These are phyloP conservation scores for Penicillium corylophilum DNA, from an alignment of 2,329 filamentous ascomycete genomes.

Conservation along the genomic window DNA sequence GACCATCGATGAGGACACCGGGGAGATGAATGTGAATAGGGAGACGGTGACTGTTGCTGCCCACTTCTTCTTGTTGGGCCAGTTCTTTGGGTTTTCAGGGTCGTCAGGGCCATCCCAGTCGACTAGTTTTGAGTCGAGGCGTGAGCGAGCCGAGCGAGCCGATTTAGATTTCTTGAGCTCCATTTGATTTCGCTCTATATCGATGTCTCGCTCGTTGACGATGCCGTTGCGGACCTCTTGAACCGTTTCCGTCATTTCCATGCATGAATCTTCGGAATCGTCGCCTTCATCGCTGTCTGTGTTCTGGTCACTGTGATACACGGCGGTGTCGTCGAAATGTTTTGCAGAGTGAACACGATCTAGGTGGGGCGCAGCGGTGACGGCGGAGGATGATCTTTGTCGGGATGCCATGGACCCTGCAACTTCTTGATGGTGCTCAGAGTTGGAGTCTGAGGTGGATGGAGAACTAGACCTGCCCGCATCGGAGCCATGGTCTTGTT, in stretches of 20 bases:
- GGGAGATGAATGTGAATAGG: conserved; percentile 61
- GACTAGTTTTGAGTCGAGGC: conserved; percentile 27
- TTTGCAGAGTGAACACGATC: conserved; percentile 30
- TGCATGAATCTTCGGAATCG: conserved; percentile 2
- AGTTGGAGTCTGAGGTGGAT: conserved; percentile 4
- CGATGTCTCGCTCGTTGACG: conserved; percentile 28
- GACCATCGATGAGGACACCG: conserved; percentile 63
- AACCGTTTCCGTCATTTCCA: conserved; percentile 12
- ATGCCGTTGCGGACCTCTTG: conserved; percentile 27
- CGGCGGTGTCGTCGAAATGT: conserved; percentile 35
- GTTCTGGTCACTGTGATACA: conserved; percentile 27
- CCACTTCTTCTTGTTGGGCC: conserved; percentile 59
- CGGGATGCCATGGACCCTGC: conserved; percentile 5
- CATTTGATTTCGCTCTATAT: conserved; percentile 24
- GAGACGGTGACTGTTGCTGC: conserved; percentile 55
- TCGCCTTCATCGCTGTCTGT: conserved; percentile 12
- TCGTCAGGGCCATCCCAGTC: conserved; percentile 55
- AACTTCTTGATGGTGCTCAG: neutral
- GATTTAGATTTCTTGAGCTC: conserved; percentile 27
- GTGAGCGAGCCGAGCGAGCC: conserved; percentile 19
- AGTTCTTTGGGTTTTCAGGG: conserved; percentile 53
- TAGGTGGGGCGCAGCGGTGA: conserved; percentile 7
- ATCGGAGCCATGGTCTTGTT: neutral
- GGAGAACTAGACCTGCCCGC: neutral
- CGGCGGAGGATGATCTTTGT: conserved; percentile 1